phyloP scores from a whole-genome alignment of 192 early-diverging fungal species.

The Mortierella antarctica region DNA sequence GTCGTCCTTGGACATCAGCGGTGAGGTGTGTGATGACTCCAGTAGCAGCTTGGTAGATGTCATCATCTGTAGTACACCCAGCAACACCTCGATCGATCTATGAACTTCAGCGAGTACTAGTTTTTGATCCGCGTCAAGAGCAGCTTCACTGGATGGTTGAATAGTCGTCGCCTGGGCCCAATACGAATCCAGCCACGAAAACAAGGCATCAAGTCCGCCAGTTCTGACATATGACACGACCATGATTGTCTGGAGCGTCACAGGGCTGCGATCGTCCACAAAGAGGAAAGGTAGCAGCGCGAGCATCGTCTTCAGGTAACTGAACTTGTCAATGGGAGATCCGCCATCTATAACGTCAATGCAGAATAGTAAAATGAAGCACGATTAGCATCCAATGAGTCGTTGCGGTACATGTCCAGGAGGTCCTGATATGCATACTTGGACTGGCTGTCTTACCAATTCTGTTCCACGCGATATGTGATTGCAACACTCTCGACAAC shows the following conservation, averaged over 20 bases:
- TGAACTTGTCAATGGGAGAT: conserved; percentile 57
- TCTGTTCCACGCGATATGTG: conserved; percentile 61
- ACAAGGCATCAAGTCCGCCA: conserved; percentile 64
- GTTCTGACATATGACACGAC: conserved; percentile 69
- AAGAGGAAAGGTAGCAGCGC: conserved; percentile 65
- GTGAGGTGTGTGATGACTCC: conserved; percentile 76
- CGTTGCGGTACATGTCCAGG: no score
- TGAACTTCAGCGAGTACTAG: conserved; percentile 55
- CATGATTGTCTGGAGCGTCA: conserved; percentile 70
- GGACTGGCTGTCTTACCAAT: conserved; percentile 33
- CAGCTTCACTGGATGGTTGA: conserved; percentile 19
- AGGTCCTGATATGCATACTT: background rate
- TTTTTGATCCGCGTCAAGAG: conserved; percentile 49
- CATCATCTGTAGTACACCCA: conserved; percentile 75
- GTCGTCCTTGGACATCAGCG: conserved; percentile 62
- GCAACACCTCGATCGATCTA: conserved; percentile 62
- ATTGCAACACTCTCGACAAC: conserved; percentile 63
- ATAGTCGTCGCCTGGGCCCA: conserved; percentile 59
- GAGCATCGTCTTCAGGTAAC: conserved; percentile 68
- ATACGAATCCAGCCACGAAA: conserved; percentile 54
- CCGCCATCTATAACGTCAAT: background rate
- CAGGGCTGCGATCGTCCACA: conserved; percentile 68
- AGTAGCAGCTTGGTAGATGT: conserved; percentile 76
- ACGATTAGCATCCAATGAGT: background rate
- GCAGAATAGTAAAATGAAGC: background rate